A percentile compares a stretch with the other conserved stretches of the same genome.
phyloP scores from a whole-genome alignment of 305 asterid species.

The Solanum hybrid region DNA sequence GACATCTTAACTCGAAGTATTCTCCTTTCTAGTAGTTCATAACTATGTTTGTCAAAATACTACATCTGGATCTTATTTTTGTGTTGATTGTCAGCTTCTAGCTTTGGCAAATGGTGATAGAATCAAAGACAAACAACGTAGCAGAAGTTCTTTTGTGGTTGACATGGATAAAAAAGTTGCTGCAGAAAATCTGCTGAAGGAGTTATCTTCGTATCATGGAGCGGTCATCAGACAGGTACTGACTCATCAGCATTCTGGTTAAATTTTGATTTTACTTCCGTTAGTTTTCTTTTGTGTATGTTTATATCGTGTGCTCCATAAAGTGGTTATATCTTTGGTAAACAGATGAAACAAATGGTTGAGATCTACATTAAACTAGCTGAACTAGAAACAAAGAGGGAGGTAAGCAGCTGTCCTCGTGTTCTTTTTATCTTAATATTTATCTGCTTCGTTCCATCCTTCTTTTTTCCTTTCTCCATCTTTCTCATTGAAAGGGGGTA shows the following conservation, averaged over 20 bases:
- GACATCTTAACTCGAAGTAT: background rate
- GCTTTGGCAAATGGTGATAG: conserved; percentile 97
- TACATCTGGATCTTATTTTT: background rate
- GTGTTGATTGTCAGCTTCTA: conserved; percentile 50
- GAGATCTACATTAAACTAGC: conserved; percentile 98
- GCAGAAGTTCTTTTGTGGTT: conserved; percentile 87
- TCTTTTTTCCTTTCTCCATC: background rate
- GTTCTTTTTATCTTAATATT: conserved; percentile 9
- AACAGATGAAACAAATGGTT: conserved; percentile 95
- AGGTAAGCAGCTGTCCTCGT: conserved; percentile 38
- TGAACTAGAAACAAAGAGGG: conserved; percentile 88
- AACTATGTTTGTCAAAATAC: background rate
- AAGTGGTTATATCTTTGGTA: conserved; percentile 10
- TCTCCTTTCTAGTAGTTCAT: background rate
- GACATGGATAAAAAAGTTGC: conserved; percentile 93
- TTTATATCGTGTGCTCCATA: background rate
- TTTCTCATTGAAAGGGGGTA: background rate
- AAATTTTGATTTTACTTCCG: conserved; percentile 4
- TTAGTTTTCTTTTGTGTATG: conserved; percentile 7
- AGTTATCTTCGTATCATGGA: conserved; percentile 71
- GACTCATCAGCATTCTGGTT: conserved; percentile 18
- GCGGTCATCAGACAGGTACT: conserved; percentile 67
- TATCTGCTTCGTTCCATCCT: background rate
- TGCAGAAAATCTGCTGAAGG: conserved; percentile 81
- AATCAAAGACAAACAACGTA: conserved; percentile 94